Evolutionary conservation across 208 protist species (phyloP), one percentile per base, ranked within the genome.

Genomic region (Polymyxa betae): DNA sequence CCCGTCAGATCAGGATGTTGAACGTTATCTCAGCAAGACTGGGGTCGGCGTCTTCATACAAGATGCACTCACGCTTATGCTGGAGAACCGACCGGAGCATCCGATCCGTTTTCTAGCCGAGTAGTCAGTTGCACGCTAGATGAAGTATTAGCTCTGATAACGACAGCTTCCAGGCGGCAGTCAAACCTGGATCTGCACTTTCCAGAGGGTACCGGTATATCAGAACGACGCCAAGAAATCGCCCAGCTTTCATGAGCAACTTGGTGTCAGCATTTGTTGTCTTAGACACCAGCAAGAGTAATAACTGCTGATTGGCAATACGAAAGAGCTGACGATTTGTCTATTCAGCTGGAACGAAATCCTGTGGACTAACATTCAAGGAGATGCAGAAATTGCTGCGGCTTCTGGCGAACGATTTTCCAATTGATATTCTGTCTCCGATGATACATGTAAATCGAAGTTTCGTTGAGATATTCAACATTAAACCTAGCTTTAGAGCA

Each of bases 31-130:
- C 16, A n/a, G 35, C 5, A 35, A 5, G 72, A 45, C 72, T n/a
- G 72, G 72, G 10, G 16, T 82, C 16, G 72, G n/a, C 72, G 72
- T 82, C 72, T 82, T 38, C 72, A 82, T 82, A 5, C 72, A 82
- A n/a, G 72, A 82, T 43, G 72, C 72, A n/a, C n/a, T 82, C 16
- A 82, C n/a, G 5, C 40, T 82, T 12, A 12, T 82, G 72, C 72
- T 82, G 72, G 72, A 82, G 72, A 82, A 82, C 72, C 72, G 72
- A 35, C 72, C 72, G 16, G 72, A 82, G 72, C 16, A 82, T 82
- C 72, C 72, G 5, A 82, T 82, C 72, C n/a, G n/a, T 12, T 82
- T 82, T n/a, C 72, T 82, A 20, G 72, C 35, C 5, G 72, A 82
- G 35, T 82, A 82, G 72, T 82, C 5, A 5, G 72, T 40, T 43